phyloP scores from a whole-genome alignment of 352 stramenopile genomes.

The Discostella stelligera region DNA sequence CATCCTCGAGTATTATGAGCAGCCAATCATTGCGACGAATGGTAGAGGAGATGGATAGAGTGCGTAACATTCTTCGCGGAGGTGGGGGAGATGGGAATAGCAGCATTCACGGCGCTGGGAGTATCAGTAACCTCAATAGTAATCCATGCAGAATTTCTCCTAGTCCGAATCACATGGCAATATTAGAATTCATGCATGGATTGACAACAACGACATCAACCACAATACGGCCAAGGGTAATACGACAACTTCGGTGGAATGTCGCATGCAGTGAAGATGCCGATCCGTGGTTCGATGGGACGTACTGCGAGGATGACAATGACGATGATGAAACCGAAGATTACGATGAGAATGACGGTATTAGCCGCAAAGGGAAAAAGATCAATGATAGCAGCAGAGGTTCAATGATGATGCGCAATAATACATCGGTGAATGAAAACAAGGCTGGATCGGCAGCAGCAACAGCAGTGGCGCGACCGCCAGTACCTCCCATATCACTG shows the following conservation, averaged over 20 bases:
- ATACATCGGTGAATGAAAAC: neutral
- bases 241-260: constrained; percentile 56
- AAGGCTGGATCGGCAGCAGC: neutral
- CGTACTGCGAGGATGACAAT: constrained; percentile 30
- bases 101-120: neutral
- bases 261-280: constrained; percentile 49
- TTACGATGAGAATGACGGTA: neutral
- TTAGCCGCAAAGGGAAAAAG: neutral
- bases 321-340: neutral
- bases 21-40: constrained; percentile 4
- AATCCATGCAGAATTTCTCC: constrained; percentile 54
- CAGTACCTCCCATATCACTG: neutral
- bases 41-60: constrained; percentile 49
- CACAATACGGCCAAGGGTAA: neutral
- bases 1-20: neutral
- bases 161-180: constrained; percentile 32
- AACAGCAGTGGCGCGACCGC: neutral
- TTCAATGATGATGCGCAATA: constrained; percentile 2
- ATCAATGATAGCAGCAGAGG: neutral
- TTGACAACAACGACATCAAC: neutral
- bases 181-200: constrained; percentile 45
- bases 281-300: constrained; percentile 62
- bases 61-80: constrained; percentile 10
- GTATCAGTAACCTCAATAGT: neutral
- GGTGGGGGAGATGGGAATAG: neutral